Percentiles rank a stretch among this genome's conserved stretches.
Conservation (phyloP, 2,329 filamentous ascomycete genomes). For the Fusarium solani-melongenae region DNA sequence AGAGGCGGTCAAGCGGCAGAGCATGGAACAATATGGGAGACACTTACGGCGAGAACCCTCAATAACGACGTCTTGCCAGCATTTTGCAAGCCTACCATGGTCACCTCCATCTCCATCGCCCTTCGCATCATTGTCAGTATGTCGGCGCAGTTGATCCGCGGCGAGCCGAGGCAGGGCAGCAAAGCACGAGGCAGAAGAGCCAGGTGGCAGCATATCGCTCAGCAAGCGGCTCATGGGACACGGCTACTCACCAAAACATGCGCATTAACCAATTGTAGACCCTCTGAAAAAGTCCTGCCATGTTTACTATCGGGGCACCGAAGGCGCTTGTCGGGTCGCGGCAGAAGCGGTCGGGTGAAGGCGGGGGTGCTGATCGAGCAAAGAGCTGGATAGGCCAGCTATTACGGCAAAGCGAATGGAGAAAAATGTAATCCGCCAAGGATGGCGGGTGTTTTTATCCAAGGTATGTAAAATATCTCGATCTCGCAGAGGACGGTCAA, state of each 20-base stretch:
- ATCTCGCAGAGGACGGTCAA: slow-evolving; percentile 31
- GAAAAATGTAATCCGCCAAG: slow-evolving; percentile 17
- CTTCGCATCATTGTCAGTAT: slow-evolving; percentile 58
- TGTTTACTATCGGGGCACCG: slow-evolving; percentile 54
- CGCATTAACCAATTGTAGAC: slow-evolving; percentile 99
- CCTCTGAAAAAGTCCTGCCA: slow-evolving; percentile 92
- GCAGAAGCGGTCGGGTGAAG: slow-evolving; percentile 41
- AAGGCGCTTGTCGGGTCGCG: slow-evolving; percentile 35
- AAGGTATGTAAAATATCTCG: slow-evolving; percentile 29
- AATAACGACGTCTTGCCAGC: slow-evolving; percentile 97
- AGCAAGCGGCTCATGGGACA: slow-evolving; percentile 11
- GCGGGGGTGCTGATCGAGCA: slow-evolving; percentile 40
- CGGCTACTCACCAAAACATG: slow-evolving; percentile 86
- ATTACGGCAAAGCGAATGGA: slow-evolving; percentile 15
- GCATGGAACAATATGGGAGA: background rate
- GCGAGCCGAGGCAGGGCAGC: slow-evolving; percentile 16
- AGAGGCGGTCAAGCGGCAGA: slow-evolving; percentile 28
- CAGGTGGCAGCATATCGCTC: slow-evolving; percentile 9
- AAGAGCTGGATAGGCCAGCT: slow-evolving; percentile 18
- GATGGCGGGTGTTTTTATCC: slow-evolving; percentile 10
- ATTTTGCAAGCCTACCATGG: slow-evolving; percentile 98
- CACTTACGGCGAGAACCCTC: slow-evolving; percentile 90
- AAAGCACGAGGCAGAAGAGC: slow-evolving; percentile 11
- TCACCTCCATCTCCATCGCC: slow-evolving; percentile 99
- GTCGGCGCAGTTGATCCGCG: slow-evolving; percentile 31